Evolutionary conservation across 768 basidiomycete species (phyloP).

Genomic region (Rhodotorula diobovata): DNA sequence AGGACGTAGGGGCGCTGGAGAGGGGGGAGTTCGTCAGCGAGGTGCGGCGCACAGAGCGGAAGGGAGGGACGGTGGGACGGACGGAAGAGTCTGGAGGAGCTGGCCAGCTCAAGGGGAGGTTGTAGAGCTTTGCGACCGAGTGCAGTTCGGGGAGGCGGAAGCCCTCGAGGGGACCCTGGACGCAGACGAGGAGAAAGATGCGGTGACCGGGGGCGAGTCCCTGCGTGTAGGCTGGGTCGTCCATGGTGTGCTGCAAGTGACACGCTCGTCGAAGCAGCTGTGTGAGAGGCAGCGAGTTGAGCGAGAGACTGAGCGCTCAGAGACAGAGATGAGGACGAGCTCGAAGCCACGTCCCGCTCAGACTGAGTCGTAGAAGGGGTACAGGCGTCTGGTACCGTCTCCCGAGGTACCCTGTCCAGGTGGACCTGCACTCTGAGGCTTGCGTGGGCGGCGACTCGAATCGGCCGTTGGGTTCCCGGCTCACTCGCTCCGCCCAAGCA

Average conservation of each 20-base stretch:
- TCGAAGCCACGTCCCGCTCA: neutral
- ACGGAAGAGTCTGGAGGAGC: conserved; percentile 28
- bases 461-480: no score
- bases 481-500: no score
- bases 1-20: conserved; percentile 65
- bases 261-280: no score
- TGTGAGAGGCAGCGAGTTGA: no score
- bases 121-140: conserved; percentile 10
- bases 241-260: neutral
- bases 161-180: conserved; percentile 24
- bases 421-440: no score
- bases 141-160: conserved; percentile 36
- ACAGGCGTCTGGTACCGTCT: no score
- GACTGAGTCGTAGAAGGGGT: no score
- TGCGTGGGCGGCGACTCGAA: no score
- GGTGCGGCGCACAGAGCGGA: no score
- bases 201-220: neutral
- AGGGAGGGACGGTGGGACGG: neutral
- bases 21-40: neutral
- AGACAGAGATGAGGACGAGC: conserved; percentile 1
- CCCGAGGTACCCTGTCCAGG: no score
- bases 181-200: conserved; percentile 3
- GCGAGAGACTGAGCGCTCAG: neutral
- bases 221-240: neutral
- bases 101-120: conserved; percentile 17